Conservation (phyloP, 73 alveolate species). For the Diophrys sp. region DNA sequence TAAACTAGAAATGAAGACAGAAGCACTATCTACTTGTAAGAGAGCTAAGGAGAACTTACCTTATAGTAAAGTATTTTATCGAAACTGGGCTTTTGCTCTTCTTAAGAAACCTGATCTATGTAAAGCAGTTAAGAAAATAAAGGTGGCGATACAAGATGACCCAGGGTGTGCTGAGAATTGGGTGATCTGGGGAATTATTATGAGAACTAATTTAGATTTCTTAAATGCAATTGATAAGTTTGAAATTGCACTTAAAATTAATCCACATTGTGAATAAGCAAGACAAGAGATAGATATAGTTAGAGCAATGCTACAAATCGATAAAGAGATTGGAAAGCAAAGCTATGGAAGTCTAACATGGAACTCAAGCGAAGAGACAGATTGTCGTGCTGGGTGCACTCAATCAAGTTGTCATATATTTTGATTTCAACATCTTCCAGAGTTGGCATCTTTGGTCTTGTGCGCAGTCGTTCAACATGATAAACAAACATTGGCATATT, state of each 20-base stretch:
- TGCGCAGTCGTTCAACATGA: constrained; percentile 24
- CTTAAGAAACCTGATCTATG: constrained; percentile 38
- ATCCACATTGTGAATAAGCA: constrained; percentile 44
- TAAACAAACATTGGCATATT: constrained; percentile 48
- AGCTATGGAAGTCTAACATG: not conserved
- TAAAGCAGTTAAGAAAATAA: constrained; percentile 53
- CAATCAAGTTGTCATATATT: no score
- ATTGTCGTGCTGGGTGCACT: not conserved
- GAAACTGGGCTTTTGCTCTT: constrained; percentile 66
- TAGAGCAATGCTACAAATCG: not conserved
- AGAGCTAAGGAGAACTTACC: constrained; percentile 26
- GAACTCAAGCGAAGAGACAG: not conserved
- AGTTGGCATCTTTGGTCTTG: constrained; percentile 27
- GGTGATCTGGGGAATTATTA: constrained; percentile 63
- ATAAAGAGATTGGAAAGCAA: not conserved
- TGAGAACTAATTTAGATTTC: constrained; percentile 48
- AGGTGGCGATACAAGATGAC: constrained; percentile 33
- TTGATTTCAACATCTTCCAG: constrained; percentile 17
- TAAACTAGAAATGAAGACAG: constrained; percentile 21
- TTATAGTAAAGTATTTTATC: constrained; percentile 6
- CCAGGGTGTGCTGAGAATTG: constrained; percentile 62
- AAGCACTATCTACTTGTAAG: constrained; percentile 35
- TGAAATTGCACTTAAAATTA: constrained; percentile 43
- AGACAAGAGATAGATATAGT: constrained; percentile 24
- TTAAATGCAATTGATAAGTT: constrained; percentile 46